A percentile compares a stretch with the other conserved stretches of the same genome.
Evolutionary conservation across 371 early-diverging fungal species (phyloP).

Genomic region (Dinochytrium kinnereticum): DNA sequence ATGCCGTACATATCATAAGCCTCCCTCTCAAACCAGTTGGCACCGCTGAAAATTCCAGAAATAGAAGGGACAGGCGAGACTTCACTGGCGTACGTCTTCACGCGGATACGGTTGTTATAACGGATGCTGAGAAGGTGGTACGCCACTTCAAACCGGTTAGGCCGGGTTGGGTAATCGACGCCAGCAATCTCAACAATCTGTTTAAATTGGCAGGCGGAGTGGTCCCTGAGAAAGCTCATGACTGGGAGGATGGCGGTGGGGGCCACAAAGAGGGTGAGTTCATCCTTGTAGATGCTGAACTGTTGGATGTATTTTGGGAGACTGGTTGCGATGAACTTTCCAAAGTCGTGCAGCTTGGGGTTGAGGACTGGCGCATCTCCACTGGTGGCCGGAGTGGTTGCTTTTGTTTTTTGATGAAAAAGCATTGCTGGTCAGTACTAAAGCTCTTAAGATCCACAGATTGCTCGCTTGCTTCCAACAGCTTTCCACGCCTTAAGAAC

Average conservation of each 20-base stretch:
- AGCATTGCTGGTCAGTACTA: too few species aligned
- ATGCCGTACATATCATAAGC: conserved; percentile 98
- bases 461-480: too few species aligned
- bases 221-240: conserved; percentile 90
- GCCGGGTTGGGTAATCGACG: conserved; percentile 89
- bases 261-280: conserved; percentile 90
- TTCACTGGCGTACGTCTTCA: conserved; percentile 96
- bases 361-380: not conserved
- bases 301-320: conserved; percentile 97
- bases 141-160: conserved; percentile 95
- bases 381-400: not conserved
- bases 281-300: conserved; percentile 95
- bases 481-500: too few species aligned
- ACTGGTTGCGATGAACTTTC: conserved; percentile 83
- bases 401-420: too few species aligned
- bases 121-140: conserved; percentile 89
- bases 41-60: conserved; percentile 71
- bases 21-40: conserved; percentile 98
- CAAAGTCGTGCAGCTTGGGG: conserved; percentile 60
- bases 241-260: conserved; percentile 81
- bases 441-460: too few species aligned
- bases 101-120: conserved; percentile 93
- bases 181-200: conserved; percentile 87
- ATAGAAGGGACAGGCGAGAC: conserved; percentile 85
- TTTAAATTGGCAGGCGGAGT: conserved; percentile 91